Evolutionary conservation across 192 early-diverging fungal genomes (phyloP).

Genomic region (Coemansia sp.): DNA sequence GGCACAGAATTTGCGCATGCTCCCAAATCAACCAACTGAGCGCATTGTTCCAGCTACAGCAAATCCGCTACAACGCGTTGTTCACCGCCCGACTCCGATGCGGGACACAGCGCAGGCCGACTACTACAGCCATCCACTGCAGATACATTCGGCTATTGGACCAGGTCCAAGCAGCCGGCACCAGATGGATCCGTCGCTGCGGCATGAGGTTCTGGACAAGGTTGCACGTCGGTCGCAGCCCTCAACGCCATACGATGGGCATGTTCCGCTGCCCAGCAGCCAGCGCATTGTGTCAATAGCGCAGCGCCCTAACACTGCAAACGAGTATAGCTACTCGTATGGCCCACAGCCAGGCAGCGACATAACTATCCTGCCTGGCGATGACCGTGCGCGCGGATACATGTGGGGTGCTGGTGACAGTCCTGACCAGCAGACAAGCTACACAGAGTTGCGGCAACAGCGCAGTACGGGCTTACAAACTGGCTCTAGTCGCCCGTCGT

Average conservation of each 20-base stretch:
- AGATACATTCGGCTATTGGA: constrained; percentile 29
- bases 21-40: not conserved
- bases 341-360: constrained; percentile 11
- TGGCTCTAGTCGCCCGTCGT: constrained; percentile 5
- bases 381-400: constrained; percentile 24
- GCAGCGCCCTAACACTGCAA: constrained; percentile 20
- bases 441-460: constrained; percentile 13
- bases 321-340: constrained; percentile 5
- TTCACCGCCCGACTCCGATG: constrained; percentile 13
- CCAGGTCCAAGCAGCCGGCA: constrained; percentile 7
- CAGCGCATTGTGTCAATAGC: constrained; percentile 18
- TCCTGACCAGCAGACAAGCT: constrained; percentile 10
- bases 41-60: constrained; percentile 2
- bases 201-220: constrained; percentile 49
- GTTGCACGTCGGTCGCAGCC: constrained; percentile 47
- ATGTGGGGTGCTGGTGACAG: constrained; percentile 18
- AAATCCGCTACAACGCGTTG: constrained; percentile 10
- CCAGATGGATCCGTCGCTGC: constrained; percentile 24
- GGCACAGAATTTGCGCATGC: constrained; percentile 9
- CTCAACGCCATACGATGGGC: constrained; percentile 30
- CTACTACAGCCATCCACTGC: constrained; percentile 27
- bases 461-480: not conserved
- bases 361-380: constrained; percentile 42
- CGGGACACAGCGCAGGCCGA: constrained; percentile 15
- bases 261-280: constrained; percentile 14